phyloP scores from a whole-genome alignment of 352 stramenopile genomes.

The Phytophthora kernoviae region DNA sequence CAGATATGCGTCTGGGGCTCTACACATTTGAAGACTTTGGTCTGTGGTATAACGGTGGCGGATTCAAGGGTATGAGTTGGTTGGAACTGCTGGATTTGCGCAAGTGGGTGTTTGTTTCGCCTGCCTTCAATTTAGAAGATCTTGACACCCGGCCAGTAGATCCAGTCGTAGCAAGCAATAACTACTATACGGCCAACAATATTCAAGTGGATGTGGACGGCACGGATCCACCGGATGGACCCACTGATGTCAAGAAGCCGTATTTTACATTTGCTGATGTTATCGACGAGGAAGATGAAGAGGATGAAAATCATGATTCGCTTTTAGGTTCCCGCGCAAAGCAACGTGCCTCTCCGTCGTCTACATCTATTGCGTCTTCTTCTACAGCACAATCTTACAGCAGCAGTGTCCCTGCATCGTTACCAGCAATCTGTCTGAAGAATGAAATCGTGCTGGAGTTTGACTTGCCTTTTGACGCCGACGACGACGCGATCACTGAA shows the following conservation, averaged over 20 bases:
- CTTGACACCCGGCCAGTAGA: slow-evolving; percentile 79
- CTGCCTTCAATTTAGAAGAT: slow-evolving; percentile 63
- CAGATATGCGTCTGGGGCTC: slow-evolving; percentile 54
- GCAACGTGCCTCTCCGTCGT: slow-evolving; percentile 20
- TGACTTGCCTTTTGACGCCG: slow-evolving; percentile 69
- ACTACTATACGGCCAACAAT: slow-evolving; percentile 88
- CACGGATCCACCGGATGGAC: slow-evolving; percentile 40
- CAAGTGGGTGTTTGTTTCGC: slow-evolving; percentile 85
- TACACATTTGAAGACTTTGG: slow-evolving; percentile 89
- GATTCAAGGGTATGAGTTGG: slow-evolving; percentile 82
- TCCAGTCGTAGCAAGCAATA: slow-evolving; percentile 69
- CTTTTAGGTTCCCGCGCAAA: neutral
- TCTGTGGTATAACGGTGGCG: slow-evolving; percentile 85
- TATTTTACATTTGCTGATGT: slow-evolving; percentile 66
- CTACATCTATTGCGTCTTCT: slow-evolving; percentile 61
- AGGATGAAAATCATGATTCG: slow-evolving; percentile 35
- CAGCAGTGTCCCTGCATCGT: slow-evolving; percentile 59
- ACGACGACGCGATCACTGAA: slow-evolving; percentile 67
- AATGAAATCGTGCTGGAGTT: slow-evolving; percentile 88
- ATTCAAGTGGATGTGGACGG: slow-evolving; percentile 79
- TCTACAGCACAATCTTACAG: slow-evolving; percentile 56
- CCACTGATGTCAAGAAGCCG: slow-evolving; percentile 39
- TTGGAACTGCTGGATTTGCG: slow-evolving; percentile 84
- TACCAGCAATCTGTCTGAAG: slow-evolving; percentile 77
- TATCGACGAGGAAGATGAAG: slow-evolving; percentile 74